Evolutionary conservation across 2,329 filamentous ascomycete species (phyloP).

Genomic region (Phialophora macrospora): DNA sequence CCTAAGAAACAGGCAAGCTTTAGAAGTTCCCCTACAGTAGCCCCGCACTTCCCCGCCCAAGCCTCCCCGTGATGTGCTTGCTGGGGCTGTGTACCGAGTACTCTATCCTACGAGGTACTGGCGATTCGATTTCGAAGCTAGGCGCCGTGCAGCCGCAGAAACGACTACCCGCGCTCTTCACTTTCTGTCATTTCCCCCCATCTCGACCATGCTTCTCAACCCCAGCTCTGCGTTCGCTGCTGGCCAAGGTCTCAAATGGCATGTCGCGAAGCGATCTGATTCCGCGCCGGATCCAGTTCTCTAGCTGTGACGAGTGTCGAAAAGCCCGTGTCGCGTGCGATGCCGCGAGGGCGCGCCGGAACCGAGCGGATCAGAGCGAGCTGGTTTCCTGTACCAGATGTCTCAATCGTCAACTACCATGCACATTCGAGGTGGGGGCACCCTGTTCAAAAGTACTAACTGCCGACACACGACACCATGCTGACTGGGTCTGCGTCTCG

Average conservation of each 20-base stretch:
- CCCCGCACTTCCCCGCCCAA: no score
- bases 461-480: background rate
- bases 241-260: background rate
- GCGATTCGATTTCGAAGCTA: background rate
- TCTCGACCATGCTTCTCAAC: background rate
- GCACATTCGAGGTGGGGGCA: slow-evolving; percentile 32
- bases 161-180: background rate
- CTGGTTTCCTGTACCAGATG: slow-evolving; percentile 37
- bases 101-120: no score
- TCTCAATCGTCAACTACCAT: slow-evolving; percentile 33
- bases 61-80: no score
- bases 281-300: slow-evolving; percentile 43
- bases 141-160: background rate
- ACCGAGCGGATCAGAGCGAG: slow-evolving; percentile 33
- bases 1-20: background rate
- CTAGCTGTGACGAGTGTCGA: slow-evolving; percentile 45
- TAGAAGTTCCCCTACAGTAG: background rate
- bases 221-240: background rate
- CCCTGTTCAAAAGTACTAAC: background rate
- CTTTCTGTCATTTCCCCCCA: background rate
- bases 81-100: no score
- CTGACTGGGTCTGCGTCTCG: slow-evolving; percentile 7
- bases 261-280: slow-evolving; percentile 24
- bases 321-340: slow-evolving; percentile 44
- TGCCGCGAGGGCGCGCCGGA: slow-evolving; percentile 38